These are phyloP conservation scores for Paraurostyla sp. DNA, from an alignment of 73 alveolate genomes.

Conservation along the genomic window DNA sequence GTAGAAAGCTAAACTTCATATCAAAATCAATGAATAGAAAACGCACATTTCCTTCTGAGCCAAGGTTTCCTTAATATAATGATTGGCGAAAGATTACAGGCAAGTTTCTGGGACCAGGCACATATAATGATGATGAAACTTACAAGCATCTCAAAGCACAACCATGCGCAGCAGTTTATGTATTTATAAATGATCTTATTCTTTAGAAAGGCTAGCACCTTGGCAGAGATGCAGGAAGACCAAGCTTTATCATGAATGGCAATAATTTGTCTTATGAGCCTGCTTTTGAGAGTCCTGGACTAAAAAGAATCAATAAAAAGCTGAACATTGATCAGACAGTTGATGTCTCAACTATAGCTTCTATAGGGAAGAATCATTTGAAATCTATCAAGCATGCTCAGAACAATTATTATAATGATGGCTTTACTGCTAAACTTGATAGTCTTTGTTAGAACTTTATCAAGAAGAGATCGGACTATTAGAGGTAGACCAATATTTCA, in stretches of 20 bases:
- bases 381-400: background rate
- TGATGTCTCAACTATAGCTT: background rate
- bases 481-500: background rate
- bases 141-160: background rate
- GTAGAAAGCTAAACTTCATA: constrained; percentile 15
- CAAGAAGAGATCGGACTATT: background rate
- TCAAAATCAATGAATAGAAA: background rate
- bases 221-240: constrained; percentile 54
- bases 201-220: background rate
- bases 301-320: background rate
- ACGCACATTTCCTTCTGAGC: constrained; percentile 8
- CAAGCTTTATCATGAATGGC: constrained; percentile 33
- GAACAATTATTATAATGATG: too few species aligned
- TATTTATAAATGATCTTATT: background rate
- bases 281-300: constrained; percentile 6
- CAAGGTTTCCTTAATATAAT: constrained; percentile 23
- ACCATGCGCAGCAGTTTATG: constrained; percentile 25
- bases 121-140: constrained; percentile 23
- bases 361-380: background rate
- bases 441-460: background rate
- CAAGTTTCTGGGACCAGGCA: constrained; percentile 56
- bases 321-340: background rate
- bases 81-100: constrained; percentile 42
- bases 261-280: constrained; percentile 6
- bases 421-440: background rate